Evolutionary conservation across 2,329 filamentous ascomycete species (phyloP).

Genomic region (Albophoma yamanashiensis): DNA sequence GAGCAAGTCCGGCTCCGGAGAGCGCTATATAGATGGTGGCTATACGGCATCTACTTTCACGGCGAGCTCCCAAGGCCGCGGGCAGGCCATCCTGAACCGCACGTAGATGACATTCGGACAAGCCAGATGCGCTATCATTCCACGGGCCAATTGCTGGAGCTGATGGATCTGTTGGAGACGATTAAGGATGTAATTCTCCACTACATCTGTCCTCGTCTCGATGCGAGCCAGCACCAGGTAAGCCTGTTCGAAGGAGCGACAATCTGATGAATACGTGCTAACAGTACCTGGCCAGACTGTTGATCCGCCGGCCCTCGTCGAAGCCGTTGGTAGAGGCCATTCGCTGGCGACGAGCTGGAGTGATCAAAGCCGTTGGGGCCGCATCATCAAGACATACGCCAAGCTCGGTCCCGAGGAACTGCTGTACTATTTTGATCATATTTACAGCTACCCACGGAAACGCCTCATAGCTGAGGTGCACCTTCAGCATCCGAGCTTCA

Average conservation of each 20-base stretch:
- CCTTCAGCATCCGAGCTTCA: slow-evolving; percentile 29
- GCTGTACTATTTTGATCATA: slow-evolving; percentile 36
- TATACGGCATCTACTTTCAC: slow-evolving; percentile 42
- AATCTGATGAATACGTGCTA: slow-evolving; percentile 1
- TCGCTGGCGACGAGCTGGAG: slow-evolving; percentile 23
- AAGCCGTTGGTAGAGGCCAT: slow-evolving; percentile 14
- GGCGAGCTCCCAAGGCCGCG: slow-evolving; percentile 27
- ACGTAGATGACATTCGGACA: slow-evolving; percentile 27
- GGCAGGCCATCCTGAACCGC: slow-evolving; percentile 25
- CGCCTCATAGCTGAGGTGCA: slow-evolving; percentile 32
- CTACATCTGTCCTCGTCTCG: slow-evolving; percentile 34
- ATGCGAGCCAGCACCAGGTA: slow-evolving; percentile 24
- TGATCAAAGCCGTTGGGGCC: slow-evolving; percentile 24
- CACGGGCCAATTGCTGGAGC: slow-evolving; percentile 31
- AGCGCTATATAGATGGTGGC: slow-evolving; percentile 44
- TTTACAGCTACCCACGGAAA: slow-evolving; percentile 32
- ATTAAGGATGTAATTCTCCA: slow-evolving; percentile 32
- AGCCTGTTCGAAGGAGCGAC: slow-evolving; percentile 6
- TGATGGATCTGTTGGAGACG: slow-evolving; percentile 33
- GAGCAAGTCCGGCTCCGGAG: slow-evolving; percentile 37
- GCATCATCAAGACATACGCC: slow-evolving; percentile 32
- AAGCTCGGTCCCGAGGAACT: slow-evolving; percentile 40
- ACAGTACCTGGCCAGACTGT: slow-evolving; percentile 7
- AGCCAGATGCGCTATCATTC: slow-evolving; percentile 33
- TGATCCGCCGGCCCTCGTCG: slow-evolving; percentile 11